Evolutionary conservation across 2,329 filamentous ascomycete species (phyloP).

Genomic region (Diplodia scrobiculata): DNA sequence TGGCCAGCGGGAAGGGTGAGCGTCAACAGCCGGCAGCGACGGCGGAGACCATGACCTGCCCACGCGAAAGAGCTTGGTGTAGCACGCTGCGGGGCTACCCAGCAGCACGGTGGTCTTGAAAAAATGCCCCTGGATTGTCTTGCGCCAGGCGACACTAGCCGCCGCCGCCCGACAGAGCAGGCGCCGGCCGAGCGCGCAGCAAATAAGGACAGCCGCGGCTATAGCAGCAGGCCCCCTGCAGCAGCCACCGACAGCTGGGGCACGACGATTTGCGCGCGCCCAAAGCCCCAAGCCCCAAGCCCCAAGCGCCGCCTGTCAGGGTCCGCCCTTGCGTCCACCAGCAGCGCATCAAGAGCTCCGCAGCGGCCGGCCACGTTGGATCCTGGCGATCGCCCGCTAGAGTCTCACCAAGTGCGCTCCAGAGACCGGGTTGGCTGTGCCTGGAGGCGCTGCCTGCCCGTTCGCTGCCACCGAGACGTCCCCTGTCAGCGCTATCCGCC

Average conservation of each 20-base stretch:
- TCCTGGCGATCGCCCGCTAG: constrained; percentile 21
- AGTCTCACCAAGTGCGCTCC: constrained; percentile 18
- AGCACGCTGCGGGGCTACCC: constrained; percentile 20
- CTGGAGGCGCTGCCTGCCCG: not conserved
- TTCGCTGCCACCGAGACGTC: constrained; percentile 1
- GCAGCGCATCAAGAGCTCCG: constrained; percentile 1
- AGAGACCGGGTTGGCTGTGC: constrained; percentile 20
- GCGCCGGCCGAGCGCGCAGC: not conserved
- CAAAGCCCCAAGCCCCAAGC: too few species aligned
- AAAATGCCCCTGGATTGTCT: constrained; percentile 15
- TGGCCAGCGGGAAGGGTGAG: constrained; percentile 13
- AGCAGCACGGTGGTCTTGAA: constrained; percentile 20
- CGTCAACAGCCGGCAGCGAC: constrained; percentile 8
- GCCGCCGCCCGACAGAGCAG: not conserved
- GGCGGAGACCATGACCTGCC: constrained; percentile 11
- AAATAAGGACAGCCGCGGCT: constrained; percentile 18
- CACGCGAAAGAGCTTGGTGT: constrained; percentile 12
- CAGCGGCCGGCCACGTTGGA: constrained; percentile 4
- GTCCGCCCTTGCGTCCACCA: constrained; percentile 4
- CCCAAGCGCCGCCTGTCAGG: constrained; percentile 10
- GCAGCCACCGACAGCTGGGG: constrained; percentile 18
- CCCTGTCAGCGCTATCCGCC: not conserved
- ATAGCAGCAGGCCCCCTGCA: constrained; percentile 16
- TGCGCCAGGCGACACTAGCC: not conserved
- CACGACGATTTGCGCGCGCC: constrained; percentile 3